A percentile compares a stretch with the other conserved stretches of the same genome.
Conservation (phyloP, 176 grass and related monocot species). For the Paspalum notatum region DNA sequence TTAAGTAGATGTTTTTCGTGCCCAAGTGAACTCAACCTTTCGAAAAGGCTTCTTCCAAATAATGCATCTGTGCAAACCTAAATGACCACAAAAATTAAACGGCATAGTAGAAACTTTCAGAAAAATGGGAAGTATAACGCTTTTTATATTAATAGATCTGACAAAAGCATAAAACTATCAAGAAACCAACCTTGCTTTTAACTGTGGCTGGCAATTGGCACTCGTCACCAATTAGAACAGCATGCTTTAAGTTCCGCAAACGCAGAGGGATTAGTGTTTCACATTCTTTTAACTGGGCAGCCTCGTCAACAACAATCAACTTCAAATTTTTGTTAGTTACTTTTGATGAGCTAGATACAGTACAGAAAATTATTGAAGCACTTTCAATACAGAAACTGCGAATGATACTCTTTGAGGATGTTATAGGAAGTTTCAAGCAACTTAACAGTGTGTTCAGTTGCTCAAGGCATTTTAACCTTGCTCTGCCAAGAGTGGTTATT, state of each 20-base stretch:
- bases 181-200: constrained; percentile 69
- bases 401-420: constrained; percentile 8
- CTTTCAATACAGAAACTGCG: constrained; percentile 50
- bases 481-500: constrained; percentile 40
- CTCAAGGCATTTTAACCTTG: constrained; percentile 45
- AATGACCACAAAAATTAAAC: constrained; percentile 1
- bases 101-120: not conserved
- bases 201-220: constrained; percentile 69
- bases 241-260: constrained; percentile 52
- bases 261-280: constrained; percentile 72
- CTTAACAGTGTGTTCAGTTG: constrained; percentile 47
- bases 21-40: constrained; percentile 76
- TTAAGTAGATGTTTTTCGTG: constrained; percentile 70
- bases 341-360: constrained; percentile 62
- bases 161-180: not conserved
- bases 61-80: constrained; percentile 60
- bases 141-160: not conserved
- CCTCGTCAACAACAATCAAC: constrained; percentile 80
- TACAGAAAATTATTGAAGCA: constrained; percentile 70
- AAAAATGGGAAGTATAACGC: not conserved
- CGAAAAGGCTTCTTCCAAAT: constrained; percentile 74
- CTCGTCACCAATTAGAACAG: constrained; percentile 80
- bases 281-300: constrained; percentile 81
- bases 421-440: constrained; percentile 57
- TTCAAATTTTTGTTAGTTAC: constrained; percentile 45